phyloP scores from a whole-genome alignment of 257 asterid genomes.

The Ilex aquifolium region DNA sequence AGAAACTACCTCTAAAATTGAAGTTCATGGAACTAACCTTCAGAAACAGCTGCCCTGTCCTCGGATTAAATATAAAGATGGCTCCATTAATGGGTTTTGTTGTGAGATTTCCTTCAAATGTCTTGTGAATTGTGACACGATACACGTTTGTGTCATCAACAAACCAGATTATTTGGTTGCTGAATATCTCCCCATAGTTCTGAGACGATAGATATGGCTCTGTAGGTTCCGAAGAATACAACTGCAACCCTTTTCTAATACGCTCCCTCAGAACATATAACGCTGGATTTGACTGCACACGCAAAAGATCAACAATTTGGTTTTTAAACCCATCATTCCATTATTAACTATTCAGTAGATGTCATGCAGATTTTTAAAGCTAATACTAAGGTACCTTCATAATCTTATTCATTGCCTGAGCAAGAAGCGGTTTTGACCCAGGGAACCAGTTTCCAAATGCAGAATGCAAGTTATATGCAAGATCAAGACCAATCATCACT shows the following conservation, averaged over 20 bases:
- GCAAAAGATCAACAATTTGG: slow-evolving; percentile 9
- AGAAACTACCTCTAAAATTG: no score
- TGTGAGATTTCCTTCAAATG: slow-evolving; percentile 94
- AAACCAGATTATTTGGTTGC: slow-evolving; percentile 98
- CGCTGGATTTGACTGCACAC: slow-evolving; percentile 91
- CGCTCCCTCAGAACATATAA: slow-evolving; percentile 92
- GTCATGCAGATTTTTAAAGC: background rate
- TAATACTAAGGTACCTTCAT: slow-evolving; percentile 62
- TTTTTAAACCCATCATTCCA: background rate
- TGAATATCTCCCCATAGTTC: slow-evolving; percentile 97
- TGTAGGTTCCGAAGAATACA: slow-evolving; percentile 98
- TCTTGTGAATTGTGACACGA: slow-evolving; percentile 97
- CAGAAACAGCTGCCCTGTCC: slow-evolving; percentile 92
- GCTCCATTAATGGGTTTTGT: slow-evolving; percentile 99
- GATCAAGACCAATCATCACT: slow-evolving; percentile 97
- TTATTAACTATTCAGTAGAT: background rate
- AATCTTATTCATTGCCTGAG: slow-evolving; percentile 99
- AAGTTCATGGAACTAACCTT: slow-evolving; percentile 41
- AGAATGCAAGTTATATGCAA: slow-evolving; percentile 94
- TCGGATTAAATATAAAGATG: slow-evolving; percentile 89
- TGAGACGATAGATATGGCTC: slow-evolving; percentile 98
- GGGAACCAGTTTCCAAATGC: slow-evolving; percentile 99
- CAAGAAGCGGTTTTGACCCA: slow-evolving; percentile 95
- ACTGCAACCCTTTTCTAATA: slow-evolving; percentile 88
- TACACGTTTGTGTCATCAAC: slow-evolving; percentile 98